A percentile compares a stretch with the other conserved stretches of the same genome.
Evolutionary conservation across 139 green algal genomes (phyloP).

Genomic region (Chlamydomonas eustigma): DNA sequence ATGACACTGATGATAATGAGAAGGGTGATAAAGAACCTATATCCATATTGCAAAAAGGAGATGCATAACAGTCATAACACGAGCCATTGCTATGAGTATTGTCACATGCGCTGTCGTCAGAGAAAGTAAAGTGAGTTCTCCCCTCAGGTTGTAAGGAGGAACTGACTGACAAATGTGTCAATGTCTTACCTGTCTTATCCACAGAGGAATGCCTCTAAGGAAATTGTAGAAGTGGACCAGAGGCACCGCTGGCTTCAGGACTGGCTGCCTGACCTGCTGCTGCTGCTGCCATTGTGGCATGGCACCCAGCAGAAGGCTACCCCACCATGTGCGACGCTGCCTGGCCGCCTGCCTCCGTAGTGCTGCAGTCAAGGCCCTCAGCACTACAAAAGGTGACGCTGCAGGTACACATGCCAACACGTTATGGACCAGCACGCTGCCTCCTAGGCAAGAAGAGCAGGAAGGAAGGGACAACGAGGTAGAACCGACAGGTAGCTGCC

Average conservation of each 20-base stretch:
- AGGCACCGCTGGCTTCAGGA: neutral
- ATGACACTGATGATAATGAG: neutral
- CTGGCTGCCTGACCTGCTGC: neutral
- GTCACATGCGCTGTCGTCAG: no score
- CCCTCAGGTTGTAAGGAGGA: neutral
- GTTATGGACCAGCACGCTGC: conserved; percentile 4
- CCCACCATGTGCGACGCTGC: neutral
- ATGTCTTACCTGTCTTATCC: conserved; percentile 3
- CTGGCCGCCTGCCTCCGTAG: neutral
- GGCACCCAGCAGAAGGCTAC: neutral
- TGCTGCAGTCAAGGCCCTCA: neutral
- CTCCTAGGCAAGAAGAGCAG: neutral
- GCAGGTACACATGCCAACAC: neutral
- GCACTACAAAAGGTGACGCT: neutral
- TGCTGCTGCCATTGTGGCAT: neutral
- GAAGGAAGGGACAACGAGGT: no score
- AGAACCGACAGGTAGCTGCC: no score
- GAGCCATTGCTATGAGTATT: no score
- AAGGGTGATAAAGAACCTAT: neutral
- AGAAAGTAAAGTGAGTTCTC: no score
- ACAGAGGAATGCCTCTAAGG: neutral
- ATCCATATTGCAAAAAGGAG: neutral
- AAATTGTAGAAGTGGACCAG: conserved; percentile 8
- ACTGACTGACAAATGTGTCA: neutral
- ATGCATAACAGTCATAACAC: no score